Percentiles rank a stretch among this genome's conserved stretches.
These are phyloP conservation scores for Sanguinoderma infundibulare DNA, from an alignment of 1,284 basidiomycete species.

Conservation along the genomic window DNA sequence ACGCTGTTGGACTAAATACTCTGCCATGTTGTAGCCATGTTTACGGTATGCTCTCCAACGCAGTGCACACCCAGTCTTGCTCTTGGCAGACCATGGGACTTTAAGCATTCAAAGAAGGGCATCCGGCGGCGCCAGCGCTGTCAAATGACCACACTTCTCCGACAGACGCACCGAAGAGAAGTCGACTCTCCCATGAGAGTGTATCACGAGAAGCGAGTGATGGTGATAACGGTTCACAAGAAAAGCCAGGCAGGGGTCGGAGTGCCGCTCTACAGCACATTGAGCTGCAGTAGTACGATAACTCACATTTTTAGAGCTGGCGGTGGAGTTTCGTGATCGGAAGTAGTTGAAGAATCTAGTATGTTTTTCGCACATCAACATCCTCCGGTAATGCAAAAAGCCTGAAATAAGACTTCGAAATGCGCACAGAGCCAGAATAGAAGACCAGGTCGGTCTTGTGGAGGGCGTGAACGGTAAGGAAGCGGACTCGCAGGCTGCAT, in stretches of 20 bases:
- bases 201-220: background rate
- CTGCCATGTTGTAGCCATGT: background rate
- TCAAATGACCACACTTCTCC: conserved; percentile 3
- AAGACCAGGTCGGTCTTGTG: too few relatives aligned
- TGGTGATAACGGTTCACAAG: background rate
- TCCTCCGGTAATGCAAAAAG: too few relatives aligned
- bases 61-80: background rate
- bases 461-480: too few relatives aligned
- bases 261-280: background rate
- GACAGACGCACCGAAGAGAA: background rate
- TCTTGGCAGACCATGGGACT: conserved; percentile 5
- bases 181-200: background rate
- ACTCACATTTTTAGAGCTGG: too few relatives aligned
- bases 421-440: too few relatives aligned
- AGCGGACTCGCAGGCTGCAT: too few relatives aligned
- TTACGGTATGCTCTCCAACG: background rate
- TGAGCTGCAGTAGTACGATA: too few relatives aligned
- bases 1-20: conserved; percentile 6
- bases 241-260: background rate
- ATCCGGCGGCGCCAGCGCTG: background rate
- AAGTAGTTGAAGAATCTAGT: too few relatives aligned
- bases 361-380: too few relatives aligned
- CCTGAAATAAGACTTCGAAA: too few relatives aligned
- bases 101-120: background rate
- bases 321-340: too few relatives aligned